Evolutionary conservation across 1,284 basidiomycete species (phyloP), one percentile per base, ranked within the genome.

Genomic region (Austropuccinia psidii): DNA sequence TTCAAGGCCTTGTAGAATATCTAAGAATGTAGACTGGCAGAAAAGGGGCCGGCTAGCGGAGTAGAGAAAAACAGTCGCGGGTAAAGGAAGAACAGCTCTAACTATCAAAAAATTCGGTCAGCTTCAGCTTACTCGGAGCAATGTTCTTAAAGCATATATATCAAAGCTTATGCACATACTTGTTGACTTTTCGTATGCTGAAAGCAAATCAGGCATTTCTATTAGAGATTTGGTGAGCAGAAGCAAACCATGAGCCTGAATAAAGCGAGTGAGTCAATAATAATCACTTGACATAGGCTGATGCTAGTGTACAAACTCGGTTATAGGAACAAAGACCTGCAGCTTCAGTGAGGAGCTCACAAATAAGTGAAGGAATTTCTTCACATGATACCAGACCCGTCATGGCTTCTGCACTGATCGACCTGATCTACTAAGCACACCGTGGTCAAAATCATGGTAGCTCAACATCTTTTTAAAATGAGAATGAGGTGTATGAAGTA

Each of bases 371-470:
- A 7, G 68, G 57, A 27, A 72, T 49, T 52, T 64, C 29, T 8
- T 17, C 27, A 24, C 6, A 62, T 2, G 70, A 47, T 21, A 73
- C 35, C 19, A 73, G 49, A 0, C 70, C 70, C 5, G 70, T 64
- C 70, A 73, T 54, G 1, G 70, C 70, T 64, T 73, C 70, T 27
- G 70, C 70, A 31, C 70, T 62, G 29, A 73, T 65, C 15, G 70
- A 64, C 50, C 70, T 64, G 15, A 73, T 54, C 70, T 73, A 35
- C 19, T 15, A 9, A 73, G 8, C 31, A 43, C 43, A 37, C 8
- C 17, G 17, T 27, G 9, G 17, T 24, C 39, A 35, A 6, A 6
- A n/a, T 39, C 37, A 45, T 43, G 17, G 17, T 8, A 43, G 60
- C 35, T 47, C 9, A 54, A 54, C 24, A 15, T 54, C 11, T 11